Evolutionary conservation across 129 eudicot genomes (phyloP), one percentile per base, ranked within the genome.

Genomic region (Mikania micrantha): DNA sequence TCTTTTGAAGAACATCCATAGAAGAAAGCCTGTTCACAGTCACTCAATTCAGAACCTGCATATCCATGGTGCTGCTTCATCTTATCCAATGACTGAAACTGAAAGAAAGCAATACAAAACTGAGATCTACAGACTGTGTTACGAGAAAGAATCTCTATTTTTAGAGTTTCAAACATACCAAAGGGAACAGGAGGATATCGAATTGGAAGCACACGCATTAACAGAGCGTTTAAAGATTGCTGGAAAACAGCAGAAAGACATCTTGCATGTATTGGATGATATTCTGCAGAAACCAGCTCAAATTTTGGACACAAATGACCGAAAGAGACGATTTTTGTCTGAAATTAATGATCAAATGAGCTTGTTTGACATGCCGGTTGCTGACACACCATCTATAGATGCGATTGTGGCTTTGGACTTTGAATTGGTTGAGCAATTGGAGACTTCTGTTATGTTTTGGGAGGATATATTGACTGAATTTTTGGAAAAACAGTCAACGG

Each of bases 21-120:
- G 97, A 67, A 81, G 83, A 8, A 91, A 91, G 69, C 94, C 96
- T 0, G 91, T 85, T 64, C 96, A 91, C 56, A 91, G 94, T 66
- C 96, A 85, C 68, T 88, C 94, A 7, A 24, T 66, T 32, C 83
- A 77, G 19, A 85, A 74, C 79, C 66, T 66, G 19, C 71, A 85
- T 38, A 79, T 60, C 29, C 64, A 68, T 25, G 82, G 85, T 68
- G 83, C 71, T 29, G 34, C 80, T 72, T 71, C 75, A 44, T 67
- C 79, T 19, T 68, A 75, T 74, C 82, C 88, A 2, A 20, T 85
- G 31, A 82, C 79, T 12, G 88, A 85, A 48, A 75, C 82, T 7
- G 90, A 88, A 77, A 79, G 85, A 74, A 70, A 67, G 32, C 76
- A 74, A 16, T 85, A 81, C 53, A 76, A 68, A 19, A 86, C 84